Base-by-base conservation (phyloP, 176 grass and related monocot species). In the Carex pumila region DNA sequence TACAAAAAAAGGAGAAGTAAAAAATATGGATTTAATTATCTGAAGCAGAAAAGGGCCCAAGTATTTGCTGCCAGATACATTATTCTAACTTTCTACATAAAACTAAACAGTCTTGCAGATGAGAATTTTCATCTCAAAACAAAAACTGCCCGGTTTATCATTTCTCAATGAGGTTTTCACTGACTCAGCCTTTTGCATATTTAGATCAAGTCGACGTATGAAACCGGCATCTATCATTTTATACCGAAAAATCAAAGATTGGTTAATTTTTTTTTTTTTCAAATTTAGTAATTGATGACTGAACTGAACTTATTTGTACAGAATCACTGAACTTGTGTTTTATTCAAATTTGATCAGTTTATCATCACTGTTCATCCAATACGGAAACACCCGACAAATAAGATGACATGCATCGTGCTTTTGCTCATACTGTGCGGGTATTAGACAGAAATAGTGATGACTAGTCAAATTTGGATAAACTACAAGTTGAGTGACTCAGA, bases 51-150 rank as follows among this genome's bases (percentile, higher is more conserved):
- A 56, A 19, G 18, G 2, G 37, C 17, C 4, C 0, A 71, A 71
- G 39, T 45, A 34, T 57, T 78, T 57, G 25, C n/a, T 39, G 8
- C 50, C 45, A 74, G 71, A 74, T 74, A 53, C 71, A 74, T 74
- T 74, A 74, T 74, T 74, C 71, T 67, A 67, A 67, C 31, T 74
- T 52, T 74, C 71, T 74, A 78, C 52, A 78, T 13, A 56, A 0
- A 78, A 78, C 49, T 57, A 78, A 78, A 15, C 25, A 78, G 73
- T 57, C 73, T 78, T 78, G 50, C 50, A 18, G 73, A 78, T 54
- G 71, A 53, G 0, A 30, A 3, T 54, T 75, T 53, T 54, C 73
- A 78, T 57, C 73, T 32, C 52, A 57, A 57, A 78, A 78, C 32
- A 29, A 78, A 34, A 75, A 31, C 49, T 78, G 25, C 52, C 50